These are phyloP conservation scores for Mycena maculata DNA, from an alignment of 768 basidiomycete genomes.

Conservation along the genomic window DNA sequence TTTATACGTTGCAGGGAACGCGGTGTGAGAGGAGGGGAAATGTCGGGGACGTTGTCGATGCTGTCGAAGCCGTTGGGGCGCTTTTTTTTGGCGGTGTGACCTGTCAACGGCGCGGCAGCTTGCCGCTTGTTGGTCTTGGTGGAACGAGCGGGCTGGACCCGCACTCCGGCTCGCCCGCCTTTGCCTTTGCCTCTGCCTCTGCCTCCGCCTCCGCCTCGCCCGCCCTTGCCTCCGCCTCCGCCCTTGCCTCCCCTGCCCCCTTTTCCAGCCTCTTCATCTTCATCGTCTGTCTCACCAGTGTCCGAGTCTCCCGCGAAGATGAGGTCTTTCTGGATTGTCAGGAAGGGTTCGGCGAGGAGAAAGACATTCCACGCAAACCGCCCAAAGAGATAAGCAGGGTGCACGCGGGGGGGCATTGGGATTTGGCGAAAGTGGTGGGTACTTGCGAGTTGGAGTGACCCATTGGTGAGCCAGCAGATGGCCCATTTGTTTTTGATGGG, in stretches of 20 bases:
- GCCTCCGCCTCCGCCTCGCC: no score
- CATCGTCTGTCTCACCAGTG: not conserved
- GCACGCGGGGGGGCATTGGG: not conserved
- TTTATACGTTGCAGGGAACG: not conserved
- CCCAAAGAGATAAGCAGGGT: constrained; percentile 3
- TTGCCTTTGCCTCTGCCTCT: no score
- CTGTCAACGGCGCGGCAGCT: not conserved
- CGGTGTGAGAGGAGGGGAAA: not conserved
- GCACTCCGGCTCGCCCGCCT: not conserved
- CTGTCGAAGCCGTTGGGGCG: not conserved
- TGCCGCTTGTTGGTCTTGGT: not conserved
- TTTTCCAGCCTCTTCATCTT: not conserved
- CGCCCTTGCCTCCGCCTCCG: no score
- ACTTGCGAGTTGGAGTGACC: not conserved
- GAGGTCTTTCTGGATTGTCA: not conserved
- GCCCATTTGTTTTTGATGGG: no score
- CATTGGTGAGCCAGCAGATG: not conserved
- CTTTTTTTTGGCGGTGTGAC: not conserved
- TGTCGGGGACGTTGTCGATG: not conserved
- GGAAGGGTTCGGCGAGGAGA: not conserved
- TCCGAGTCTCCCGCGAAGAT: not conserved
- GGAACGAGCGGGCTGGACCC: no score
- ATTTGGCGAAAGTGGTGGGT: not conserved
- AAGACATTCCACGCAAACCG: constrained; percentile 10
- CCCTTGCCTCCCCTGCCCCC: no score